phyloP scores from a whole-genome alignment of 345 rosid genomes.

The Pistacia integerrima region DNA sequence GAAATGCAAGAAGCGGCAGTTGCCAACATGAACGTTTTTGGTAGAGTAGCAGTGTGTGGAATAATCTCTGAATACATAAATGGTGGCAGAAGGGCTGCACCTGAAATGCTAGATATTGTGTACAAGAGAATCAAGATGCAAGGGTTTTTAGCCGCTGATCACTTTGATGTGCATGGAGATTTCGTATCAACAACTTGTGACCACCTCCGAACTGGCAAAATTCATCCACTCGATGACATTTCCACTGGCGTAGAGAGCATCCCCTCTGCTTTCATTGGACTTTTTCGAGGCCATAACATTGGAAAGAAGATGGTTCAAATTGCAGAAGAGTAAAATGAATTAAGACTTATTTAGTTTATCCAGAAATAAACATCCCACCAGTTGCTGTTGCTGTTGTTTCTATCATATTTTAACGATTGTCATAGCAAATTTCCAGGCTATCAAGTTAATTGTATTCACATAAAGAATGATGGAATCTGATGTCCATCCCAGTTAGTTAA shows the following conservation, averaged over 20 bases:
- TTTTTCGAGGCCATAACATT: constrained; percentile 39
- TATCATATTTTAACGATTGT: too few species aligned
- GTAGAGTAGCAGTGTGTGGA: constrained; percentile 58
- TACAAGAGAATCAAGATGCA: constrained; percentile 56
- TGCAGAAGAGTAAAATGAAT: constrained; percentile 15
- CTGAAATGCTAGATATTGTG: constrained; percentile 41
- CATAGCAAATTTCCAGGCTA: too few species aligned
- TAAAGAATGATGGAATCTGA: too few species aligned
- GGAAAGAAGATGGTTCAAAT: constrained; percentile 47
- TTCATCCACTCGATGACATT: constrained; percentile 47
- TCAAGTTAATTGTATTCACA: too few species aligned
- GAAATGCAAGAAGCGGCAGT: constrained; percentile 58
- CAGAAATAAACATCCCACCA: too few species aligned
- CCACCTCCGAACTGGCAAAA: constrained; percentile 28
- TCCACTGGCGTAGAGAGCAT: constrained; percentile 48
- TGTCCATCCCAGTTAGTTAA: too few species aligned
- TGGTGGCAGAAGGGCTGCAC: constrained; percentile 35
- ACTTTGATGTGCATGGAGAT: constrained; percentile 29
- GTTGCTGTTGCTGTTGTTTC: too few species aligned
- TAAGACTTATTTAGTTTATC: too few species aligned
- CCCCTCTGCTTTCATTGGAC: constrained; percentile 46
- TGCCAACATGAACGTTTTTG: constrained; percentile 46
- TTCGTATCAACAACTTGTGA: constrained; percentile 45
- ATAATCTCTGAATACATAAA: constrained; percentile 49
- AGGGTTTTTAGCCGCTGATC: constrained; percentile 47